Percentiles rank a stretch among this genome's conserved stretches.
These are phyloP conservation scores for Hymenoscyphus infarciens DNA, from an alignment of 2,329 filamentous ascomycete genomes.

Conservation along the genomic window DNA sequence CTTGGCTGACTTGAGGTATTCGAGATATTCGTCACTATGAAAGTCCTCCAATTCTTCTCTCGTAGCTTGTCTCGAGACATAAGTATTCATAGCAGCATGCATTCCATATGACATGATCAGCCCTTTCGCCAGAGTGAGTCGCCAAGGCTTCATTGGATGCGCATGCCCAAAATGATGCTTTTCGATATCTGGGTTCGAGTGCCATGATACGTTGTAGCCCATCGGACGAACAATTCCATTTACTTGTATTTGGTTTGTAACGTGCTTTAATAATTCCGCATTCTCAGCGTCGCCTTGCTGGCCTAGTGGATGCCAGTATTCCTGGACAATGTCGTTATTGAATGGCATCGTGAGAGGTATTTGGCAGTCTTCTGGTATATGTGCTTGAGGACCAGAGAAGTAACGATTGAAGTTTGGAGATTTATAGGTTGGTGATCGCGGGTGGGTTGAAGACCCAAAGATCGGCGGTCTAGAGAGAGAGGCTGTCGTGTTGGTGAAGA, in stretches of 20 bases:
- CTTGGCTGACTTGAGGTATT: constrained; percentile 74
- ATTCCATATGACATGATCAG: constrained; percentile 93
- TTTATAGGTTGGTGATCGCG: not conserved
- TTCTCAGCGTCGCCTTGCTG: constrained; percentile 32
- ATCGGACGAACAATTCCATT: constrained; percentile 75
- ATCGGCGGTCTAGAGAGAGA: not conserved
- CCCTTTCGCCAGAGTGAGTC: constrained; percentile 89
- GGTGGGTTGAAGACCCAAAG: not conserved
- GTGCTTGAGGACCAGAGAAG: not conserved
- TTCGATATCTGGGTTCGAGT: constrained; percentile 92
- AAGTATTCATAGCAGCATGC: constrained; percentile 95
- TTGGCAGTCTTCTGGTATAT: not conserved
- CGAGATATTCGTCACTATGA: constrained; percentile 84
- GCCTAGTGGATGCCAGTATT: constrained; percentile 28
- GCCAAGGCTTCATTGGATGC: constrained; percentile 99
- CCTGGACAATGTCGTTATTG: constrained; percentile 32
- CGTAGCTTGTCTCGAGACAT: constrained; percentile 76
- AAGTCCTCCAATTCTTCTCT: constrained; percentile 85
- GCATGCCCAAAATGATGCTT: constrained; percentile 95
- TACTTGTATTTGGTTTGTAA: constrained; percentile 38
- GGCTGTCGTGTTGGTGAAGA: not conserved
- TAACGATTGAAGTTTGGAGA: not conserved
- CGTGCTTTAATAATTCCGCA: constrained; percentile 24
- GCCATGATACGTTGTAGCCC: constrained; percentile 90
- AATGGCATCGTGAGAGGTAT: not conserved